These are phyloP conservation scores for Thinopyrum elongatum DNA, from an alignment of 176 grass and related monocot genomes.

Conservation along the genomic window DNA sequence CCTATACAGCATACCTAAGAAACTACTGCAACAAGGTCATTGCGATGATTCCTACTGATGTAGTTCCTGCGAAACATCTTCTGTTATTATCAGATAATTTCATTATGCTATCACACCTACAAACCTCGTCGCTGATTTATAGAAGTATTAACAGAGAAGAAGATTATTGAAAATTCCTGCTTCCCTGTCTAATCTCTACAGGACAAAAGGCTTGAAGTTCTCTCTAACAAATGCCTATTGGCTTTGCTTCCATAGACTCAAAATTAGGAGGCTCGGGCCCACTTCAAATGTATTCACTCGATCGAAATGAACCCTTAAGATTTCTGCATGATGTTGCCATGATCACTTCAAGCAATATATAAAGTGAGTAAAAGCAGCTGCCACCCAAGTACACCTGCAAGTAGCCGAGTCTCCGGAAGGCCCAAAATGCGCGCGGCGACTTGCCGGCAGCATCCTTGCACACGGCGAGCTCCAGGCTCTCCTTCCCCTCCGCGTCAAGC, in stretches of 20 bases:
- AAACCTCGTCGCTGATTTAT: background rate
- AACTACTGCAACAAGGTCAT: background rate
- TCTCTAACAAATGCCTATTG: background rate
- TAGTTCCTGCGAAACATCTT: background rate
- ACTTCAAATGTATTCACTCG: background rate
- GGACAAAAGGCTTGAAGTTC: background rate
- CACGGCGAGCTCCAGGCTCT: constrained; percentile 78
- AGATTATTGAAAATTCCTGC: background rate
- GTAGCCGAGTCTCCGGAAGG: constrained; percentile 82
- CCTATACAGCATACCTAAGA: background rate
- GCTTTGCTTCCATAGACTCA: background rate
- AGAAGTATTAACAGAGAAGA: background rate
- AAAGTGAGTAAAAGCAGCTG: constrained; percentile 16
- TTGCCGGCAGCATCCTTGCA: constrained; percentile 81
- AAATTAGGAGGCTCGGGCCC: background rate
- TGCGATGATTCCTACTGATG: background rate
- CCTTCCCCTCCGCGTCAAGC: constrained; percentile 84
- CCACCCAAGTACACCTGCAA: constrained; percentile 62
- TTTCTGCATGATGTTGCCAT: background rate
- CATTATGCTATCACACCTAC: too few species aligned
- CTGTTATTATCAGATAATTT: background rate
- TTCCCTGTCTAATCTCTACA: background rate
- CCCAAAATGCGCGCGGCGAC: constrained; percentile 85
- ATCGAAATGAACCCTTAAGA: background rate
- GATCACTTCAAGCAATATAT: constrained; percentile 7